A percentile compares a stretch with the other conserved stretches of the same genome.
Conservation (phyloP, 306 rosid species). For the Senna siamea region DNA sequence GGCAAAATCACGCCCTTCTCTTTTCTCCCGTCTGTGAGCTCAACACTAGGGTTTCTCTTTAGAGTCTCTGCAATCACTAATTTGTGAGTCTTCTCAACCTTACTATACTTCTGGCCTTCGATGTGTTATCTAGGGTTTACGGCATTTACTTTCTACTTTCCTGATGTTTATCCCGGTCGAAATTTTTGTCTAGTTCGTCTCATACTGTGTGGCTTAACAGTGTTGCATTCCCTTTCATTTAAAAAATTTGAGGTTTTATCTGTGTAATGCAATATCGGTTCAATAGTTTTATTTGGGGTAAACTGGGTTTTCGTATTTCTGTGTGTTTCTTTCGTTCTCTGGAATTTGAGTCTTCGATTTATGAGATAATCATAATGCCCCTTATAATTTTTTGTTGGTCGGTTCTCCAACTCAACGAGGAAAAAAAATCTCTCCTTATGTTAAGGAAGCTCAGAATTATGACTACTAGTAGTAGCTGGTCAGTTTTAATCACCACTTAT, state of each 20-base stretch:
- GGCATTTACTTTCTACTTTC: background rate
- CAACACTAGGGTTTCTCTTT: constrained; percentile 34
- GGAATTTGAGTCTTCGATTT: background rate
- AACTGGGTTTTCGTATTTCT: background rate
- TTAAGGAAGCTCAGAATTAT: background rate
- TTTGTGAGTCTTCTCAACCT: constrained; percentile 36
- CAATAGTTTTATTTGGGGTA: background rate
- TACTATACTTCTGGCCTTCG: constrained; percentile 7
- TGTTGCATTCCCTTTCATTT: constrained; percentile 13
- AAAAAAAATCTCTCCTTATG: background rate
- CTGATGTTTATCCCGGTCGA: background rate
- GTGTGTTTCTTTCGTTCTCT: background rate
- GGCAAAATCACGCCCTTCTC: constrained; percentile 1
- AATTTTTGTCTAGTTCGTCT: background rate
- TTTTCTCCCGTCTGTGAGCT: background rate
- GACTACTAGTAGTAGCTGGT: background rate
- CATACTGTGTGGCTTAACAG: background rate
- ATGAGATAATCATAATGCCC: background rate
- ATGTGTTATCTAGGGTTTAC: constrained; percentile 35
- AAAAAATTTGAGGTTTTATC: background rate
- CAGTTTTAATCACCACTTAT: background rate
- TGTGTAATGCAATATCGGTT: background rate
- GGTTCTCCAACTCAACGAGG: background rate
- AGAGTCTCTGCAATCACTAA: constrained; percentile 7
- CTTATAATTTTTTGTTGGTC: background rate